Evolutionary conservation across 257 asterid species (phyloP).

Genomic region (Linderniella brevidens): DNA sequence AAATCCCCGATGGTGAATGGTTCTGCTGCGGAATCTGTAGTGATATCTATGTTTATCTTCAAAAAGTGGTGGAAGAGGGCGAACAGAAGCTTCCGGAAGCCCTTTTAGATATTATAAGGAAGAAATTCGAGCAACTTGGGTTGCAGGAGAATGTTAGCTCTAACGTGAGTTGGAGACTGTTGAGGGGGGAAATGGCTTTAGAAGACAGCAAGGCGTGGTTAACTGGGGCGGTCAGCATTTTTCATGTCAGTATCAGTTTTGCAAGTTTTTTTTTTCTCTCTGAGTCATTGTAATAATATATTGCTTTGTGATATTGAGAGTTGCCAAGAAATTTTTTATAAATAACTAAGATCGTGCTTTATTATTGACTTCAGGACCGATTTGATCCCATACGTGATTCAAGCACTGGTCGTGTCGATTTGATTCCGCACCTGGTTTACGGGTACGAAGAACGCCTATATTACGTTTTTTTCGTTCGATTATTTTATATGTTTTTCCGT

Average conservation of each 20-base stretch:
- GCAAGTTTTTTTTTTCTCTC: not conserved
- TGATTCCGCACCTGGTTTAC: constrained; percentile 65
- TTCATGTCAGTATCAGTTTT: constrained; percentile 43
- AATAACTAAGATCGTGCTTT: constrained; percentile 8
- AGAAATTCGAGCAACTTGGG: constrained; percentile 26
- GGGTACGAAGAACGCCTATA: constrained; percentile 39
- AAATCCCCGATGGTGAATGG: constrained; percentile 66
- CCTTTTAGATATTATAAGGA: constrained; percentile 23
- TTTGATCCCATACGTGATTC: constrained; percentile 79
- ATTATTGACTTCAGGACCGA: constrained; percentile 37
- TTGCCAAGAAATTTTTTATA: not conserved
- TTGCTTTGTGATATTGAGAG: not conserved
- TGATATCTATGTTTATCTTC: constrained; percentile 33
- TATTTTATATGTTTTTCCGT: not conserved
- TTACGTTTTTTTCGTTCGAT: not conserved
- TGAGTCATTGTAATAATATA: not conserved
- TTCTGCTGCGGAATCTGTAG: constrained; percentile 61
- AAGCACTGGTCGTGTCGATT: constrained; percentile 47
- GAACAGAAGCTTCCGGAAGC: constrained; percentile 51
- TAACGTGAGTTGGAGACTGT: constrained; percentile 54
- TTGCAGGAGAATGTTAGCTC: constrained; percentile 34
- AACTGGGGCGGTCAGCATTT: constrained; percentile 52
- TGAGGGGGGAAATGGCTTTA: constrained; percentile 46
- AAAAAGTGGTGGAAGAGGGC: constrained; percentile 36
- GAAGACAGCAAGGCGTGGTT: constrained; percentile 49